Conservation (phyloP, 2,329 filamentous ascomycete species). For the Penicillium sp. region DNA sequence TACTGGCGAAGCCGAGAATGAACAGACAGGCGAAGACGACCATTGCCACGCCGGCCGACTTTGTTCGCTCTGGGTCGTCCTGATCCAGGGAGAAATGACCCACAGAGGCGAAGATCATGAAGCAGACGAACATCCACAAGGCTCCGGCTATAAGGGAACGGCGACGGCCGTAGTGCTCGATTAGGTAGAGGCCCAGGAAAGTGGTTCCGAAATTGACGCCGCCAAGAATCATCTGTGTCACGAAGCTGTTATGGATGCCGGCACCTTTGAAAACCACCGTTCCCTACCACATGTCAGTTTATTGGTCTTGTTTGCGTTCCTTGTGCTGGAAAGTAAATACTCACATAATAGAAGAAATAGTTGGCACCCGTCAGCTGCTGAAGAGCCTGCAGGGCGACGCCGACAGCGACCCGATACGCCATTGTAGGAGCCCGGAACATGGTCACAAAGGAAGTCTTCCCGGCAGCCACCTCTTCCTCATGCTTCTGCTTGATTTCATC, state of each 20-base stretch:
- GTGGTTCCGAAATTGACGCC: slow-evolving; percentile 66
- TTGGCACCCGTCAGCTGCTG: slow-evolving; percentile 47
- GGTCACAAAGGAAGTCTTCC: slow-evolving; percentile 31
- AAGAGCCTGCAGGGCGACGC: slow-evolving; percentile 42
- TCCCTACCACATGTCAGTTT: slow-evolving; percentile 12
- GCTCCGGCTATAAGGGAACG: slow-evolving; percentile 63
- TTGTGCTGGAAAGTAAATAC: not conserved
- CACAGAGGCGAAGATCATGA: slow-evolving; percentile 61
- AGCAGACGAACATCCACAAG: slow-evolving; percentile 63
- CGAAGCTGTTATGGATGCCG: slow-evolving; percentile 60
- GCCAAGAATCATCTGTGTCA: slow-evolving; percentile 61
- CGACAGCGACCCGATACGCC: slow-evolving; percentile 41
- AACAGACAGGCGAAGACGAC: slow-evolving; percentile 69
- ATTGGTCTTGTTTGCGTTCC: not conserved
- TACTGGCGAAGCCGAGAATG: slow-evolving; percentile 64
- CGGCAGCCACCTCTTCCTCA: slow-evolving; percentile 48
- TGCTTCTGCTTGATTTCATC: slow-evolving; percentile 55
- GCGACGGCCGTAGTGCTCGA: slow-evolving; percentile 66
- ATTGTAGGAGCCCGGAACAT: slow-evolving; percentile 45
- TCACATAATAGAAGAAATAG: slow-evolving; percentile 53
- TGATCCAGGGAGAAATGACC: slow-evolving; percentile 45
- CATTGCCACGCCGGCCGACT: slow-evolving; percentile 59
- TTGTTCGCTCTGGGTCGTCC: slow-evolving; percentile 40
- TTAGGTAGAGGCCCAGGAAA: slow-evolving; percentile 63
- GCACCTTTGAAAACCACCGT: slow-evolving; percentile 55